Base-by-base conservation (phyloP, 768 basidiomycete genomes). In the Tulasnella sp. region DNA sequence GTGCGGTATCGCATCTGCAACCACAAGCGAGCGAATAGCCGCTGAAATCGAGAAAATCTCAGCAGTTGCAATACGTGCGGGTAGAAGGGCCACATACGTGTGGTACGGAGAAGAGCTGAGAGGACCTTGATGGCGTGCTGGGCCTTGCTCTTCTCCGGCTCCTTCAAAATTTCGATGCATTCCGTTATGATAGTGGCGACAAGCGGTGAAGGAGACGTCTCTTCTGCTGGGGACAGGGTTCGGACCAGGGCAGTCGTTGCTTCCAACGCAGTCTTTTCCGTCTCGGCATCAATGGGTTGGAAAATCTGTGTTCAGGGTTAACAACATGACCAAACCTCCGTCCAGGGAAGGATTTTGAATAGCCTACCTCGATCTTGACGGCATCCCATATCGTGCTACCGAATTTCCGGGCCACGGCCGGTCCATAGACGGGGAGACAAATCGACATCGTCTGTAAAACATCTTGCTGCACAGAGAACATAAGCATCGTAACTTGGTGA, bases 141-240 rank as follows among this genome's bases (percentile, higher is more conserved):
- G 0, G 96, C 95, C 83, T 95, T 93, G 82, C 89, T 92, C 85
- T 98, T 99, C 83, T 99, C 98, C 0, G 97, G 95, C 82, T 98
- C 94, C 61, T 90, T 88, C 61, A 99, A 84, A 77, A 93, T 89
- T 32, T 88, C 87, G 10, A 95, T 86, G 81, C 94, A 96, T 82
- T 98, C 94, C 77, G 90, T 88, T 79, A 92, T 92, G 0, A 93
- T 91, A 61, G 92, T 90, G 80, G 88, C 88, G 20, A 91, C 91
- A 2, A 97, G 85, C 6, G 90, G 91, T 78, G 87, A 86, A 3
- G 81, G 74, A 20, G 84, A 85, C 18, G 79, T 80, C 0, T 42
- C 26, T 0, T 80, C 77, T 2, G 82, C 81, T 5, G 87, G 83
- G 83, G 93, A 92, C 13, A 98, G 89, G 0, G 92, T 92, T 74